Percentiles rank a stretch among this genome's conserved stretches.
Evolutionary conservation across 805 yeast species (phyloP).

Genomic region (Wickerhamomyces ciferrii): DNA sequence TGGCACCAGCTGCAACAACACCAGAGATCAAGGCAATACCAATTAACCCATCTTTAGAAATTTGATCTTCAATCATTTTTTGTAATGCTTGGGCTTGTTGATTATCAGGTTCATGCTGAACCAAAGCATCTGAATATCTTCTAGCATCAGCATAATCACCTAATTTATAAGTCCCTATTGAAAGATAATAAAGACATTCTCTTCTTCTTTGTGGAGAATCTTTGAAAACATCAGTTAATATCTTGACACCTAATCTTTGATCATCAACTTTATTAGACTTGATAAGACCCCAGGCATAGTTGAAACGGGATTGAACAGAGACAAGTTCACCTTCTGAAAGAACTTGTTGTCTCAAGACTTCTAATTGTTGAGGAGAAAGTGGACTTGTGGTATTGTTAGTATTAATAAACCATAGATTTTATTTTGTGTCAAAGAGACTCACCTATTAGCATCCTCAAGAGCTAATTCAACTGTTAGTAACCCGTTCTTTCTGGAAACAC

Average conservation of each 20-base stretch:
- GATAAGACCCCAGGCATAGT: slow-evolving; percentile 94
- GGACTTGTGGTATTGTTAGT: slow-evolving; percentile 31
- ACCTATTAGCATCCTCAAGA: slow-evolving; percentile 25
- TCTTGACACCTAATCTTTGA: slow-evolving; percentile 74
- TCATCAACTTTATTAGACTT: slow-evolving; percentile 59
- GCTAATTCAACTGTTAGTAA: slow-evolving; percentile 8
- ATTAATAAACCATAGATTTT: not conserved
- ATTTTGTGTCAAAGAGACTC: slow-evolving; percentile 6
- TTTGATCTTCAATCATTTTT: slow-evolving; percentile 74
- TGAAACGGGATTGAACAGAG: slow-evolving; percentile 80
- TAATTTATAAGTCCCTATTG: slow-evolving; percentile 82
- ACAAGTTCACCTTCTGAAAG: slow-evolving; percentile 76
- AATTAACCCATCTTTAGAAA: slow-evolving; percentile 61
- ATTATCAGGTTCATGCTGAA: slow-evolving; percentile 80
- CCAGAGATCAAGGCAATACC: slow-evolving; percentile 90
- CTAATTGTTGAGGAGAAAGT: slow-evolving; percentile 68
- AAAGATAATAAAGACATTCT: slow-evolving; percentile 82
- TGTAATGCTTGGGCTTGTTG: slow-evolving; percentile 69
- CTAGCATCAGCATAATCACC: slow-evolving; percentile 87
- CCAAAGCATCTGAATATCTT: slow-evolving; percentile 73
- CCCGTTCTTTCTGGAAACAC: not conserved
- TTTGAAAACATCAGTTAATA: slow-evolving; percentile 64
- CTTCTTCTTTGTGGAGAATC: slow-evolving; percentile 80
- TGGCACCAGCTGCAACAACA: slow-evolving; percentile 78
- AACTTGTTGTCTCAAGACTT: slow-evolving; percentile 70